A percentile compares a stretch with the other conserved stretches of the same genome.
phyloP scores from a whole-genome alignment of 106 monocot genomes.

The Gastrodia elata region DNA sequence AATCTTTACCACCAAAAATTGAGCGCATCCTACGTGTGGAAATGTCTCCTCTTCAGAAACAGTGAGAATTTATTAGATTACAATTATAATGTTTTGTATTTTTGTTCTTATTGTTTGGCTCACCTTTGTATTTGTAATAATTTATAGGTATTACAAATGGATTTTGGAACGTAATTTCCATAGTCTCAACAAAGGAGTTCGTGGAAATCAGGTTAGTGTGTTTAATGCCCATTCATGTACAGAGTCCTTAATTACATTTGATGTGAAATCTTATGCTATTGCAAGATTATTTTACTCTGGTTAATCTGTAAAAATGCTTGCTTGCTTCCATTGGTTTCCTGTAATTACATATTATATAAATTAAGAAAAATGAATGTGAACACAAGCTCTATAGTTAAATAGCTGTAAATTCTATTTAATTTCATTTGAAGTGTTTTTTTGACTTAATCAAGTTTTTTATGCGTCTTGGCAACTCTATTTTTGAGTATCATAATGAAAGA shows the following conservation, averaged over 20 bases:
- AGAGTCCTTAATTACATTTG: not conserved
- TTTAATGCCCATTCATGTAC: not conserved
- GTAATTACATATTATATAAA: not conserved
- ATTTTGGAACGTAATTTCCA: slow-evolving; percentile 98
- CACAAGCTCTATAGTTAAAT: not conserved
- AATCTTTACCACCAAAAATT: slow-evolving; percentile 97
- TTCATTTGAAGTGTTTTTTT: too few relatives aligned
- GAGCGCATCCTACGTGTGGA: slow-evolving; percentile 97
- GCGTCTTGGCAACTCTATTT: too few relatives aligned
- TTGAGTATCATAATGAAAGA: too few relatives aligned
- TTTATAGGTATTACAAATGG: slow-evolving; percentile 97
- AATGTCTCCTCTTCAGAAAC: slow-evolving; percentile 99
- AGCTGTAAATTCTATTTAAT: too few relatives aligned
- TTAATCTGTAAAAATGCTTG: not conserved
- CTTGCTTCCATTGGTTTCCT: not conserved
- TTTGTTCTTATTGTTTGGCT: not conserved
- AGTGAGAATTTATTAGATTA: slow-evolving; percentile 36
- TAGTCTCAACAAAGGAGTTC: slow-evolving; percentile 95
- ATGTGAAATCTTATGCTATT: not conserved
- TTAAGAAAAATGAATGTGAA: not conserved
- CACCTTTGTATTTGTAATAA: not conserved
- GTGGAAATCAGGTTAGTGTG: slow-evolving; percentile 79
- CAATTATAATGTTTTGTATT: not conserved
- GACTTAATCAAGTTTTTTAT: too few relatives aligned
- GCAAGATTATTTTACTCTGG: not conserved